Conservation (phyloP, 257 asterid species). For the Plantago elongata region DNA sequence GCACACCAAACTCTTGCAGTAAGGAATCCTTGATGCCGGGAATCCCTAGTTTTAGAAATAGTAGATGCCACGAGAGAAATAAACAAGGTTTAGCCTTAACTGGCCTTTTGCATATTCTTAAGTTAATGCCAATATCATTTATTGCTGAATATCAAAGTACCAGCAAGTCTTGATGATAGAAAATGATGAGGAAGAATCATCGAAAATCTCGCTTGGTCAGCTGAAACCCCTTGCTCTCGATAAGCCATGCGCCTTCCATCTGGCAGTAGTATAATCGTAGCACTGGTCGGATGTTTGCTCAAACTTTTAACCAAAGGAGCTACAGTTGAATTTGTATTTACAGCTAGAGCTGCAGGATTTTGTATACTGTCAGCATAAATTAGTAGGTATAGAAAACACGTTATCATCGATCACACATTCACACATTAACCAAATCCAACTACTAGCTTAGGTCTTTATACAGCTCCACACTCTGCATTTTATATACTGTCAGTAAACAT, state of each 20-base stretch:
- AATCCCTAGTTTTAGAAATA: conserved; percentile 42
- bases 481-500: conserved; percentile 28
- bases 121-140: neutral
- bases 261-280: conserved; percentile 73
- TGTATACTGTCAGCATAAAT: conserved; percentile 28
- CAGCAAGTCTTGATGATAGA: conserved; percentile 94
- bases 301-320: conserved; percentile 55
- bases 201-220: conserved; percentile 74
- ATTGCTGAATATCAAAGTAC: conserved; percentile 29
- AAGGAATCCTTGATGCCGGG: conserved; percentile 67
- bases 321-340: conserved; percentile 42
- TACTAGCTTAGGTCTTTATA: conserved; percentile 2
- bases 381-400: conserved; percentile 8
- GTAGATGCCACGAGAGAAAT: no score
- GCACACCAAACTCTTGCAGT: conserved; percentile 78
- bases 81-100: no score
- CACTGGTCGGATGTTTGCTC: conserved; percentile 69
- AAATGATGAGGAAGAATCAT: conserved; percentile 70
- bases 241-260: conserved; percentile 86
- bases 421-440: conserved; percentile 3
- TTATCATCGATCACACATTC: conserved; percentile 1
- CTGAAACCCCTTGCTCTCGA: conserved; percentile 76
- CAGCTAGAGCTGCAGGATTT: conserved; percentile 64
- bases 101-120: neutral
- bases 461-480: conserved; percentile 5